These are phyloP conservation scores for Pisolithus tinctorius DNA, from an alignment of 768 basidiomycete genomes.

Conservation along the genomic window DNA sequence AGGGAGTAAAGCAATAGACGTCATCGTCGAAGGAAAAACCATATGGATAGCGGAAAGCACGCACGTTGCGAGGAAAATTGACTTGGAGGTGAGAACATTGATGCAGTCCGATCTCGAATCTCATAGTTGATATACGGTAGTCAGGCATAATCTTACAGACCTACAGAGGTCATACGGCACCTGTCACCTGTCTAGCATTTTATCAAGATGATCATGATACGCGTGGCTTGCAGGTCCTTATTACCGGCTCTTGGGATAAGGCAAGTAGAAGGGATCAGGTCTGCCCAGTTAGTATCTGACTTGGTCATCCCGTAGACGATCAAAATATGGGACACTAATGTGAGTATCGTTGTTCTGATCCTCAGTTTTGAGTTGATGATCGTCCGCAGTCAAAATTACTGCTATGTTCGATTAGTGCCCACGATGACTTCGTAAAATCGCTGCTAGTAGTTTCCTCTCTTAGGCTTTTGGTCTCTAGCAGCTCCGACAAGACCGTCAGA, in stretches of 20 bases:
- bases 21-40: conserved; percentile 55
- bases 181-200: conserved; percentile 80
- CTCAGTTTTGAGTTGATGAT: background rate
- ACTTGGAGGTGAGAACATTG: conserved; percentile 56
- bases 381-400: conserved; percentile 55
- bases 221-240: conserved; percentile 45
- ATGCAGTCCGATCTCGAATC: background rate
- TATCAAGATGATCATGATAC: conserved; percentile 36
- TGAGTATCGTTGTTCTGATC: conserved; percentile 23
- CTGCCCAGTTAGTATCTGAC: conserved; percentile 5
- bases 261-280: conserved; percentile 27
- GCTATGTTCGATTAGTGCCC: conserved; percentile 68
- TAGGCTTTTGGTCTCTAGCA: conserved; percentile 70
- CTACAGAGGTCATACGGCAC: conserved; percentile 81
- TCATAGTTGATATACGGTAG: conserved; percentile 34
- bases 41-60: conserved; percentile 92
- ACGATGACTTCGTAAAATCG: conserved; percentile 88
- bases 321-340: conserved; percentile 77
- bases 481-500: conserved; percentile 84
- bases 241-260: conserved; percentile 95
- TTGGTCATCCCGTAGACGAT: conserved; percentile 52
- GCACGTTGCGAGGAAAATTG: conserved; percentile 61
- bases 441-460: conserved; percentile 64
- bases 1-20: conserved; percentile 63
- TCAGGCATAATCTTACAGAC: conserved; percentile 71